A percentile compares a stretch with the other conserved stretches of the same genome.
Conservation (phyloP, 345 rosid genomes). For the Limnanthes douglasii region DNA sequence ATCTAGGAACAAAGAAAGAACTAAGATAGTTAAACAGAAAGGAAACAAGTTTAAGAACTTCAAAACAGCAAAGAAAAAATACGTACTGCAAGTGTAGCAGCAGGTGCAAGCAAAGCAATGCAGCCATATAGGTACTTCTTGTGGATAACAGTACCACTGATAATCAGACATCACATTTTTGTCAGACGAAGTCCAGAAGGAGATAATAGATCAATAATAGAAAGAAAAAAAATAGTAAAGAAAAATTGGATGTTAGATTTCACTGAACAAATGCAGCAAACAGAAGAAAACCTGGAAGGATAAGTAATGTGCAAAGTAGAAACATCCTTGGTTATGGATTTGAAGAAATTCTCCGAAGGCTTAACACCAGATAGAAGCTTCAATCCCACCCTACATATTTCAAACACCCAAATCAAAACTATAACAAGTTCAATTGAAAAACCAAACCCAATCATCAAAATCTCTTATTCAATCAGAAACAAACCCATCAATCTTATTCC, state of each 20-base stretch:
- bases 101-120: slow-evolving; percentile 69
- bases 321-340: slow-evolving; percentile 79
- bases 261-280: too few species aligned
- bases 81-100: slow-evolving; percentile 60
- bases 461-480: too few species aligned
- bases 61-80: too few species aligned
- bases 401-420: slow-evolving; percentile 6
- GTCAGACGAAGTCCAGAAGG: background rate
- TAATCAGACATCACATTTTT: slow-evolving; percentile 8
- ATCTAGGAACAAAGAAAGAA: too few species aligned
- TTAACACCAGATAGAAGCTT: slow-evolving; percentile 70
- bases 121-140: slow-evolving; percentile 69
- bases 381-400: slow-evolving; percentile 55
- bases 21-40: too few species aligned
- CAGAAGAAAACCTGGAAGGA: slow-evolving; percentile 47
- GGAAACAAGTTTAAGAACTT: too few species aligned
- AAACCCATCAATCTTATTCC: slow-evolving; percentile 86
- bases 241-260: too few species aligned
- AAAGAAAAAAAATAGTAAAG: too few species aligned
- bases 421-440: background rate
- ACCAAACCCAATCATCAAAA: background rate
- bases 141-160: slow-evolving; percentile 74
- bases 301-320: slow-evolving; percentile 49
- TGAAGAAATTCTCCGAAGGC: slow-evolving; percentile 88
- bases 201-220: too few species aligned